Conservation (phyloP, 345 rosid species). For the Rhodomyrtus tomentosa region DNA sequence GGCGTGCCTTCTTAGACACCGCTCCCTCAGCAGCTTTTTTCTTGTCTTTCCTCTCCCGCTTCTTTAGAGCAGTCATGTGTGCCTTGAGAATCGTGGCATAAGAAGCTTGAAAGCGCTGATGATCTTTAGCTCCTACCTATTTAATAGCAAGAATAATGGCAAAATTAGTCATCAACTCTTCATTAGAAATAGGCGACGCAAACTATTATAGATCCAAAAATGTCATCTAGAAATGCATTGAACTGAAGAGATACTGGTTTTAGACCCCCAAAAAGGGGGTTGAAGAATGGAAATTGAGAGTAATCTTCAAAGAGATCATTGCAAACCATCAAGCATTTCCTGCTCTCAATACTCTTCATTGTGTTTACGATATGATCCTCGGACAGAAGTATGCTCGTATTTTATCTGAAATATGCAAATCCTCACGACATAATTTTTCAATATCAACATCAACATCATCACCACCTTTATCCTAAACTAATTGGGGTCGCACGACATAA, state of each 20-base stretch:
- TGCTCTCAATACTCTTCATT: neutral
- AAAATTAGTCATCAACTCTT: neutral
- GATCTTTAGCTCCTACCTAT: slow-evolving; percentile 86
- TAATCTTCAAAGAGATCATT: neutral
- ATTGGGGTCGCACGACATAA: too few relatives aligned
- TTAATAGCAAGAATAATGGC: neutral
- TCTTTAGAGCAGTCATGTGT: slow-evolving; percentile 79
- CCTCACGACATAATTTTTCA: too few relatives aligned
- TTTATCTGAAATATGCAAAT: neutral
- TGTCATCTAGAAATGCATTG: neutral
- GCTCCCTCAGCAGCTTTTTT: slow-evolving; percentile 61
- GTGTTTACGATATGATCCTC: neutral
- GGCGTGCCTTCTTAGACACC: slow-evolving; percentile 8
- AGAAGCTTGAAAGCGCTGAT: slow-evolving; percentile 88
- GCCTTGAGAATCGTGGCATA: slow-evolving; percentile 92
- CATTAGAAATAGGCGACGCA: fast-evolving
- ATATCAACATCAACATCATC: too few relatives aligned
- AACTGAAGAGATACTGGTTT: neutral
- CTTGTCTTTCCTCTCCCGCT: slow-evolving; percentile 87
- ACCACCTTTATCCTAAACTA: too few relatives aligned
- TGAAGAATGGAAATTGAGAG: neutral
- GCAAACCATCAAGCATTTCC: neutral
- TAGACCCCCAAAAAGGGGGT: neutral
- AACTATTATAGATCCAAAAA: neutral
- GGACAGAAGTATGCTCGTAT: neutral